phyloP scores from a whole-genome alignment of 176 grass and related monocot genomes.

The Luzula sylvatica region DNA sequence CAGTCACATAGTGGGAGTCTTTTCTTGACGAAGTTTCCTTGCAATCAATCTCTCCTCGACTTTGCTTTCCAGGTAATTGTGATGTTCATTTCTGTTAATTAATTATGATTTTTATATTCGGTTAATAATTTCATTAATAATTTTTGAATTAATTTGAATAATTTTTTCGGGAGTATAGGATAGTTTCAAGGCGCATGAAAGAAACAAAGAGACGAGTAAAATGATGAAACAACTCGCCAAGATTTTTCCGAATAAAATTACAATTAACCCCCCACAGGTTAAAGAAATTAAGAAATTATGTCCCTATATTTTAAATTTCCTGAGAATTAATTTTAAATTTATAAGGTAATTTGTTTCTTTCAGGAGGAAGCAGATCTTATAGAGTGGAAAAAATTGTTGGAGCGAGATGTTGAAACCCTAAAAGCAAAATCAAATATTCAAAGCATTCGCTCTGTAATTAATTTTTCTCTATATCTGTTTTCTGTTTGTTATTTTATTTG shows the following conservation, averaged over 20 bases:
- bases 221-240: conserved; percentile 68
- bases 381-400: conserved; percentile 77
- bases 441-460: conserved; percentile 72
- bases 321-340: not conserved
- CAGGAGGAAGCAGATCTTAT: conserved; percentile 65
- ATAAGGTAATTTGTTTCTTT: conserved; percentile 1
- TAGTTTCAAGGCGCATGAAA: conserved; percentile 62
- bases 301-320: not conserved
- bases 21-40: conserved; percentile 87
- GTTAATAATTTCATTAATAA: conserved; percentile 7
- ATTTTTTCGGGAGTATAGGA: conserved; percentile 40
- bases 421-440: conserved; percentile 81
- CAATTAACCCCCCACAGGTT: conserved; percentile 76
- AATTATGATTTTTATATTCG: conserved; percentile 9
- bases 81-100: too few species aligned
- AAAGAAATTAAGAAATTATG: not conserved
- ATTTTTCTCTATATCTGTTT: not conserved
- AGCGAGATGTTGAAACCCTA: conserved; percentile 75
- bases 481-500: not conserved
- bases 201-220: conserved; percentile 76
- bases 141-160: not conserved
- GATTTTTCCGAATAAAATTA: conserved; percentile 89
- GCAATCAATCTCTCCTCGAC: conserved; percentile 76
- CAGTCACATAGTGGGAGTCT: conserved; percentile 67
- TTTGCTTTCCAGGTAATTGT: conserved; percentile 64